phyloP scores from a whole-genome alignment of 2,329 filamentous ascomycete species.

The Aspergillus persii region DNA sequence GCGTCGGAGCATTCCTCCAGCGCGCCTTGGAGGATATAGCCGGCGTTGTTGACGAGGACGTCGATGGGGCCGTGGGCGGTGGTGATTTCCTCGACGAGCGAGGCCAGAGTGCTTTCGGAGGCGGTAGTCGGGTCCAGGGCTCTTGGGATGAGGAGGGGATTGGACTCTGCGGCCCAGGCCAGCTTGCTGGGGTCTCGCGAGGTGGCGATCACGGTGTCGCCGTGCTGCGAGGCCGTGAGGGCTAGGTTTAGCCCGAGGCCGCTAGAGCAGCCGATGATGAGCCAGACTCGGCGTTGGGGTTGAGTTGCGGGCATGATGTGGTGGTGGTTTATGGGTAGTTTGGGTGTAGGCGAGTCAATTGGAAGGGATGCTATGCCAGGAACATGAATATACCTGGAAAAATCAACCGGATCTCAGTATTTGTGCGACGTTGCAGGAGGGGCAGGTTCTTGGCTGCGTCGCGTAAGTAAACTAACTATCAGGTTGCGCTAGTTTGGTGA shows the following conservation, averaged over 20 bases:
- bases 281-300: neutral
- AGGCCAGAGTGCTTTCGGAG: neutral
- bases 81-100: neutral
- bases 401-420: no score
- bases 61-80: constrained; percentile 31
- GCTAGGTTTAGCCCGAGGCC: constrained; percentile 53
- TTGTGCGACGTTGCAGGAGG: no score
- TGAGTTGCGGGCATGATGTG: no score
- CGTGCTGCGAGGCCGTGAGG: constrained; percentile 42
- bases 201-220: constrained; percentile 52
- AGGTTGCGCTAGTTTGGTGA: no score
- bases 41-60: constrained; percentile 51
- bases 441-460: no score
- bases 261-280: constrained; percentile 46
- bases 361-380: no score
- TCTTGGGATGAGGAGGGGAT: neutral
- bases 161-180: neutral
- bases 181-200: constrained; percentile 39
- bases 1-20: constrained; percentile 21
- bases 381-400: no score
- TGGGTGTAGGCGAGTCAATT: no score
- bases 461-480: no score
- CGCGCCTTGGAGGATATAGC: constrained; percentile 22
- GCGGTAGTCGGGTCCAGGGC: constrained; percentile 5
- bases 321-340: no score